These are phyloP conservation scores for Spizellomyces punctatus DNA, from an alignment of 192 early-diverging fungal genomes.

Conservation along the genomic window DNA sequence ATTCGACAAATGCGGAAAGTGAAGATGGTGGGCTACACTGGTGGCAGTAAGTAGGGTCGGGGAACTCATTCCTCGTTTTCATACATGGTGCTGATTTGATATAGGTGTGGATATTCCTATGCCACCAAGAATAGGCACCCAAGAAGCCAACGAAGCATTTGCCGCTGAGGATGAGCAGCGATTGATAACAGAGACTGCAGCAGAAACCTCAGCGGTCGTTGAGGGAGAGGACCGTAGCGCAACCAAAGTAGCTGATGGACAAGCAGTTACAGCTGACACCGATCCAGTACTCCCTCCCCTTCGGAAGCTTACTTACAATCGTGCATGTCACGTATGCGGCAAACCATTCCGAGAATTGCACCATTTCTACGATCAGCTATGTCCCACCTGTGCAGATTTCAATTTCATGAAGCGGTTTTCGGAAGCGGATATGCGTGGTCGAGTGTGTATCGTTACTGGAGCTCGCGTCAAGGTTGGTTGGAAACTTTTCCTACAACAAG, in stretches of 20 bases:
- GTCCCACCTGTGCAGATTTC: constrained; percentile 50
- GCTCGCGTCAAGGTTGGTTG: constrained; percentile 52
- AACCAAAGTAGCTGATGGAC: neutral
- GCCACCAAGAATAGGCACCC: constrained; percentile 37
- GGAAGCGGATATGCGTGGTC: constrained; percentile 48
- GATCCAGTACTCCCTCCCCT: neutral
- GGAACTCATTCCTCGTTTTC: neutral
- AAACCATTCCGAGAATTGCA: constrained; percentile 44
- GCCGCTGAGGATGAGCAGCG: constrained; percentile 37
- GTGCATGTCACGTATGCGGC: constrained; percentile 55
- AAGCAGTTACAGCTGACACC: neutral
- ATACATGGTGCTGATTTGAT: neutral
- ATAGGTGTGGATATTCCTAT: constrained; percentile 32
- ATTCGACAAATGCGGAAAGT: constrained; percentile 48
- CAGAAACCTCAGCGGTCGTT: neutral
- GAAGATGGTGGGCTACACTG: constrained; percentile 48
- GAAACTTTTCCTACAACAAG: neutral
- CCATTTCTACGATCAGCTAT: constrained; percentile 59
- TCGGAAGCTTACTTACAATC: constrained; percentile 46
- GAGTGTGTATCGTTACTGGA: constrained; percentile 58
- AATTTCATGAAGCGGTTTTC: constrained; percentile 55
- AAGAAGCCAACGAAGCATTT: constrained; percentile 36
- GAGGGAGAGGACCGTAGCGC: neutral
- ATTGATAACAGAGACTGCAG: constrained; percentile 10
- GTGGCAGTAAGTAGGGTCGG: constrained; percentile 25